Percentiles rank a stretch among this genome's conserved stretches.
Conservation (phyloP, 225 moss, liverwort and hornwort species). For the Bryum argenteum region DNA sequence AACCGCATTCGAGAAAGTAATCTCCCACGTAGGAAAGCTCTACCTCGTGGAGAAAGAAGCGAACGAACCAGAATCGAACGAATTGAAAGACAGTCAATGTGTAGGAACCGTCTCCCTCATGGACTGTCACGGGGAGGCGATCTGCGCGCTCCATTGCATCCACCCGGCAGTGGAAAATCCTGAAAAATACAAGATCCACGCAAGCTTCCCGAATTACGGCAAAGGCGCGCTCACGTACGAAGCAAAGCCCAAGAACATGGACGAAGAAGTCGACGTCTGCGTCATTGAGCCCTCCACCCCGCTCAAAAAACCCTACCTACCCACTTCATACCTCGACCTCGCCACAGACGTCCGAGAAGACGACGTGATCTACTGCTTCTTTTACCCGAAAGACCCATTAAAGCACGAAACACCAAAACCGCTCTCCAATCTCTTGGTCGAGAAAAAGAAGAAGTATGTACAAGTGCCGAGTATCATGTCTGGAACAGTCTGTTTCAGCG, state of each 20-base stretch:
- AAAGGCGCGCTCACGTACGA: slow-evolving; percentile 42
- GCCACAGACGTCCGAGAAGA: slow-evolving; percentile 62
- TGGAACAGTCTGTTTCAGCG: slow-evolving; percentile 53
- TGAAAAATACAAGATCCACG: slow-evolving; percentile 45
- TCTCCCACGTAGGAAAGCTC: slow-evolving; percentile 43
- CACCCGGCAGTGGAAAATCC: slow-evolving; percentile 43
- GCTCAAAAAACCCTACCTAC: slow-evolving; percentile 34
- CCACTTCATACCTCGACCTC: slow-evolving; percentile 53
- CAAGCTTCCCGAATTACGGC: slow-evolving; percentile 48
- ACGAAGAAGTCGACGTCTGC: slow-evolving; percentile 55
- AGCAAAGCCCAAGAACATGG: slow-evolving; percentile 39
- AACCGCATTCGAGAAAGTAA: slow-evolving; percentile 52
- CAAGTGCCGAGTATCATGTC: slow-evolving; percentile 27
- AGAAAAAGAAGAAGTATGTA: slow-evolving; percentile 5
- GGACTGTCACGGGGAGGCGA: slow-evolving; percentile 55
- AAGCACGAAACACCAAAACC: slow-evolving; percentile 46
- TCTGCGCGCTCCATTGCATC: slow-evolving; percentile 57
- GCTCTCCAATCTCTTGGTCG: slow-evolving; percentile 23
- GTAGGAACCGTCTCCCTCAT: slow-evolving; percentile 56
- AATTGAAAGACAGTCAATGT: slow-evolving; percentile 13
- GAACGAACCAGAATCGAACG: not conserved
- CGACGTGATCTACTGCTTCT: slow-evolving; percentile 52
- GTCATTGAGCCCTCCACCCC: slow-evolving; percentile 46
- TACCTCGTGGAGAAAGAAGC: slow-evolving; percentile 46
- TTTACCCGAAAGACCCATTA: slow-evolving; percentile 49